Percentiles rank a stretch among this genome's conserved stretches.
Conservation (phyloP, 1,139 yeast genomes). For the Pichia sp. region DNA sequence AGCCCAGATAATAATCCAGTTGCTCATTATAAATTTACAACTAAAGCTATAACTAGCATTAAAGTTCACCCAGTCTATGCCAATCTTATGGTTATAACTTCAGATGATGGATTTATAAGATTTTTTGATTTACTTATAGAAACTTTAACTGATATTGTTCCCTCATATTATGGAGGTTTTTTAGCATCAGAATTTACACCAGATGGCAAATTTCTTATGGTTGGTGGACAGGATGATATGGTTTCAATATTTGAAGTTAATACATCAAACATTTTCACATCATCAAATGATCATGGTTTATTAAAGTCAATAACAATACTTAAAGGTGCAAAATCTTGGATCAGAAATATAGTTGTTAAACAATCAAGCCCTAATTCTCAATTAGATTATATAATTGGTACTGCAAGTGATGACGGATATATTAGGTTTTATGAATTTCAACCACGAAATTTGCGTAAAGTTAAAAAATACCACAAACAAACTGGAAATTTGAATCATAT, state of each 20-base stretch:
- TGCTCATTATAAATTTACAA: constrained; percentile 58
- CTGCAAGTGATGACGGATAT: constrained; percentile 68
- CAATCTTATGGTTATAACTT: constrained; percentile 43
- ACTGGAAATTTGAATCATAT: constrained; percentile 1
- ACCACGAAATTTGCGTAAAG: constrained; percentile 51
- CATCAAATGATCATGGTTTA: constrained; percentile 17
- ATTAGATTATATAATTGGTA: constrained; percentile 47
- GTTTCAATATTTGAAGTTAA: constrained; percentile 47
- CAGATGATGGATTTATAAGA: constrained; percentile 63
- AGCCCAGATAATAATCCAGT: constrained; percentile 34
- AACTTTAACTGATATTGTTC: constrained; percentile 49
- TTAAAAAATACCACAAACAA: constrained; percentile 27
- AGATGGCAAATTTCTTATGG: constrained; percentile 55
- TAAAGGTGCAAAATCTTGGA: constrained; percentile 65
- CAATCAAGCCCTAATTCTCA: constrained; percentile 27
- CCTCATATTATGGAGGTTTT: constrained; percentile 67
- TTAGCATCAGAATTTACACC: constrained; percentile 53
- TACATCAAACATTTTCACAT: constrained; percentile 5
- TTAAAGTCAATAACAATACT: constrained; percentile 42
- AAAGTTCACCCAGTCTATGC: constrained; percentile 40
- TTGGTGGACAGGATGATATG: constrained; percentile 54
- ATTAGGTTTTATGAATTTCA: constrained; percentile 69
- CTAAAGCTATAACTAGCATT: constrained; percentile 49
- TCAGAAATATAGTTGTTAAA: constrained; percentile 44
- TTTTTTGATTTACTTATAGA: constrained; percentile 49